phyloP scores from a whole-genome alignment of 106 monocot genomes.

The Triglochin maritima region DNA sequence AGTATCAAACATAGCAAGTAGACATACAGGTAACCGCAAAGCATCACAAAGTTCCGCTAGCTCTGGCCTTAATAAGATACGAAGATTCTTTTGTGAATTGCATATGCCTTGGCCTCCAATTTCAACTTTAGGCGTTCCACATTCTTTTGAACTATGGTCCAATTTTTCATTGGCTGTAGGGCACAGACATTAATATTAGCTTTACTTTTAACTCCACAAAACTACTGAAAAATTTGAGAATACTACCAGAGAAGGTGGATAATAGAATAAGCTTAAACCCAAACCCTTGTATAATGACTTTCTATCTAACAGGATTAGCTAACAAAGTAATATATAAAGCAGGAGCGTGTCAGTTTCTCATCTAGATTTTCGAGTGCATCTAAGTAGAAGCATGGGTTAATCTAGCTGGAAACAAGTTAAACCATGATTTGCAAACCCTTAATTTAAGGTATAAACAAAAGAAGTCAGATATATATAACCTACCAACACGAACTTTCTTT shows the following conservation, averaged over 20 bases:
- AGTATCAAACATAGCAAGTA: not conserved
- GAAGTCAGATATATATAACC: not conserved
- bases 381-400: too few relatives aligned
- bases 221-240: not conserved
- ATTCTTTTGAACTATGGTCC: slow-evolving; percentile 14
- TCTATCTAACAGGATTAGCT: too few relatives aligned
- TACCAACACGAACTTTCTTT: slow-evolving; percentile 8
- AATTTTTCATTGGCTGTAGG: too few relatives aligned
- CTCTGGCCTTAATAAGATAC: slow-evolving; percentile 53
- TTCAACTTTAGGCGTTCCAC: slow-evolving; percentile 12
- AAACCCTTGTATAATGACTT: too few relatives aligned
- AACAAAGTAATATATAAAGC: too few relatives aligned
- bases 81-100: slow-evolving; percentile 34
- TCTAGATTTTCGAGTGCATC: too few relatives aligned
- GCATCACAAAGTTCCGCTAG: slow-evolving; percentile 44
- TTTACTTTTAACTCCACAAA: too few relatives aligned
- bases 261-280: too few relatives aligned
- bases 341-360: too few relatives aligned
- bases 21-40: slow-evolving; percentile 58
- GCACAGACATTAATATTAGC: too few relatives aligned
- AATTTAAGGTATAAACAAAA: not conserved
- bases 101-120: slow-evolving; percentile 22
- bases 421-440: too few relatives aligned
- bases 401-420: too few relatives aligned
- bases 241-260: not conserved